Evolutionary conservation across 768 basidiomycete genomes (phyloP).

Genomic region (Cystoderma amianthinum): DNA sequence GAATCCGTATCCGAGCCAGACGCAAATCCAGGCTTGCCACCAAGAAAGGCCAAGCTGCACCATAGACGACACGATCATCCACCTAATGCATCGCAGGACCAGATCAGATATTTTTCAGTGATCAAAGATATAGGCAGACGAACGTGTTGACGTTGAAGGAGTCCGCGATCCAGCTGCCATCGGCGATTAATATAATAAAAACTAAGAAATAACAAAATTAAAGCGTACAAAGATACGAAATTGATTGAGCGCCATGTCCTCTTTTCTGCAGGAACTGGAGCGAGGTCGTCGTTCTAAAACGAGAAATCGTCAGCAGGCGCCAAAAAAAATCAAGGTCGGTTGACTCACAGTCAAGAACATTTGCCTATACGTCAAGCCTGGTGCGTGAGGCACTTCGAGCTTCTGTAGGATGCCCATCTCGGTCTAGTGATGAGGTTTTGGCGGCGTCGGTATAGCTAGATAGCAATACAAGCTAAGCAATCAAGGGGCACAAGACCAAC

Average conservation of each 20-base stretch:
- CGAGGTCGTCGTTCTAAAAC: slow-evolving; percentile 60
- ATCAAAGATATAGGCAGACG: slow-evolving; percentile 14
- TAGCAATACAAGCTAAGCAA: no score
- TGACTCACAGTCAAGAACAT: slow-evolving; percentile 49
- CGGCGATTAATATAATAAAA: background rate
- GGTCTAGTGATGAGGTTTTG: background rate
- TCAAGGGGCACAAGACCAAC: no score
- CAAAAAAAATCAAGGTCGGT: background rate
- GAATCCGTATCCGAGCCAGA: slow-evolving; percentile 56
- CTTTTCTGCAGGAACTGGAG: slow-evolving; percentile 58
- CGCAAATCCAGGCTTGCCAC: slow-evolving; percentile 85
- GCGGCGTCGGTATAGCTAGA: slow-evolving; percentile 1
- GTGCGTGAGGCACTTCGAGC: slow-evolving; percentile 49
- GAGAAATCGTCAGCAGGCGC: background rate
- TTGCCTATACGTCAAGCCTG: slow-evolving; percentile 45
- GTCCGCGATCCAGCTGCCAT: slow-evolving; percentile 69
- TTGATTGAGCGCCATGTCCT: slow-evolving; percentile 62
- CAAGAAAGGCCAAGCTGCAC: slow-evolving; percentile 65
- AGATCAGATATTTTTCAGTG: slow-evolving; percentile 2
- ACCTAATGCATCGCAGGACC: slow-evolving; percentile 27
- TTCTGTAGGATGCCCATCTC: slow-evolving; percentile 25
- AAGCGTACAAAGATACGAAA: slow-evolving; percentile 58
- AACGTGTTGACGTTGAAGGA: slow-evolving; percentile 76
- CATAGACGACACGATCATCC: slow-evolving; percentile 78
- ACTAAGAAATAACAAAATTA: background rate